Percentiles rank a stretch among this genome's conserved stretches.
phyloP scores from a whole-genome alignment of 2,329 filamentous ascomycete genomes.

The Cladosporium sphaerospermum region DNA sequence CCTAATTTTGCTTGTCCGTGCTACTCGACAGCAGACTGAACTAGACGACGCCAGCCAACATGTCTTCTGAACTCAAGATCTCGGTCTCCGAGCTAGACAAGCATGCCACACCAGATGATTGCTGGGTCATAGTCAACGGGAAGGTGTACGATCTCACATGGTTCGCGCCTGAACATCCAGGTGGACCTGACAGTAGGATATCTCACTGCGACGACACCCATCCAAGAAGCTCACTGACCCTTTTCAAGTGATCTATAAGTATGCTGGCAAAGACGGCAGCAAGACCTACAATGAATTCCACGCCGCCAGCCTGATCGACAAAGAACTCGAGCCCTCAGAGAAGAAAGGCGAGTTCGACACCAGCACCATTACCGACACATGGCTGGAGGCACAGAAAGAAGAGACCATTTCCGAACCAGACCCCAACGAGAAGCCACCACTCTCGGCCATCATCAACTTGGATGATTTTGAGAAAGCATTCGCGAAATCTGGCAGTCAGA shows the following conservation, averaged over 20 bases:
- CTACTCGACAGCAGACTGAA: not conserved
- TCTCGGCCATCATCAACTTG: slow-evolving; percentile 42
- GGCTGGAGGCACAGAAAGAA: slow-evolving; percentile 26
- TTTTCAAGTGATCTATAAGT: slow-evolving; percentile 40
- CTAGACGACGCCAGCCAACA: not conserved
- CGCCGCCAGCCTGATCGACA: slow-evolving; percentile 37
- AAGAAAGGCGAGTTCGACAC: slow-evolving; percentile 34
- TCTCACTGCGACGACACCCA: not conserved
- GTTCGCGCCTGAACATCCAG: slow-evolving; percentile 59
- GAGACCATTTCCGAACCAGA: slow-evolving; percentile 20
- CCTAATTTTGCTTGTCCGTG: not conserved
- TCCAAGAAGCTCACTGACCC: not conserved
- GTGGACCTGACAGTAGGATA: slow-evolving; percentile 48
- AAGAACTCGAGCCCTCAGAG: slow-evolving; percentile 37
- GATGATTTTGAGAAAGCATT: slow-evolving; percentile 43
- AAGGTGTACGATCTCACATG: slow-evolving; percentile 62
- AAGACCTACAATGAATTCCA: slow-evolving; percentile 50
- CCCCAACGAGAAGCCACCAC: slow-evolving; percentile 37
- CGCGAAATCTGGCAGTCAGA: slow-evolving; percentile 29
- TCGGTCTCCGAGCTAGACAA: slow-evolving; percentile 28
- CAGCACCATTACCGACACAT: slow-evolving; percentile 25
- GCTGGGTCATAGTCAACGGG: slow-evolving; percentile 63
- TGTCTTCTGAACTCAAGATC: slow-evolving; percentile 13
- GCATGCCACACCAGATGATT: slow-evolving; percentile 31
- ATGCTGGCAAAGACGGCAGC: slow-evolving; percentile 51